Percentiles rank a stretch among this genome's conserved stretches.
Evolutionary conservation across 169 alveolate genomes (phyloP).

Genomic region (Cryptosporidium tyzzeri): DNA sequence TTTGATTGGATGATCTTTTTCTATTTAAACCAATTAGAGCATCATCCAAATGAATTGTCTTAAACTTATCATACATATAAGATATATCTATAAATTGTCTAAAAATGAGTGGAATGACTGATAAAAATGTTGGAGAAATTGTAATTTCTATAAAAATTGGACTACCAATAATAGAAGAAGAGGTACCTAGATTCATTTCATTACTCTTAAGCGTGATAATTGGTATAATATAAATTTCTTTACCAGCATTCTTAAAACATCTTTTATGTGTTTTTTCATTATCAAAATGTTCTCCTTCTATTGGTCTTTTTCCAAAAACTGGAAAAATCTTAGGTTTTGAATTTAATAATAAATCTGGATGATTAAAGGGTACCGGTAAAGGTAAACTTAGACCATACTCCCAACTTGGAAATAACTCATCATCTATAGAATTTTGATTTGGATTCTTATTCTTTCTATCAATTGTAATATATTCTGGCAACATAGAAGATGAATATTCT

Average conservation of each 20-base stretch:
- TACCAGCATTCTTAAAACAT: background rate
- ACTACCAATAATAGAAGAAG: background rate
- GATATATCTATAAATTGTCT: slow-evolving; percentile 58
- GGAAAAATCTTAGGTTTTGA: slow-evolving; percentile 67
- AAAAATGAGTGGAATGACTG: slow-evolving; percentile 27
- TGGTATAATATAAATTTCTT: slow-evolving; percentile 45
- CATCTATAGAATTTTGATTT: background rate
- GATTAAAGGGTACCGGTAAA: slow-evolving; percentile 39
- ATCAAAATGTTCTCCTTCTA: background rate
- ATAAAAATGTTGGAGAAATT: slow-evolving; percentile 60
- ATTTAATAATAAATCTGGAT: background rate
- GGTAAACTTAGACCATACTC: slow-evolving; percentile 64
- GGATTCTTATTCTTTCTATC: background rate
- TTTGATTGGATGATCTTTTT: background rate
- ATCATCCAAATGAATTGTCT: background rate
- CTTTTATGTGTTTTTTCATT: background rate
- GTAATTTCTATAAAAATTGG: slow-evolving; percentile 16
- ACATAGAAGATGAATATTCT: slow-evolving; percentile 41
- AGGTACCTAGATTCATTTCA: background rate
- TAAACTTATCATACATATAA: slow-evolving; percentile 19
- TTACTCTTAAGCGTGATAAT: slow-evolving; percentile 26
- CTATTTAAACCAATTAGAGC: background rate
- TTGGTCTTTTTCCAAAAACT: slow-evolving; percentile 74
- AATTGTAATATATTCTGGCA: slow-evolving; percentile 56
- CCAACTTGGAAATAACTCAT: slow-evolving; percentile 70